These are phyloP conservation scores for Phylloporus arenicola DNA, from an alignment of 768 basidiomycete genomes.

Conservation along the genomic window DNA sequence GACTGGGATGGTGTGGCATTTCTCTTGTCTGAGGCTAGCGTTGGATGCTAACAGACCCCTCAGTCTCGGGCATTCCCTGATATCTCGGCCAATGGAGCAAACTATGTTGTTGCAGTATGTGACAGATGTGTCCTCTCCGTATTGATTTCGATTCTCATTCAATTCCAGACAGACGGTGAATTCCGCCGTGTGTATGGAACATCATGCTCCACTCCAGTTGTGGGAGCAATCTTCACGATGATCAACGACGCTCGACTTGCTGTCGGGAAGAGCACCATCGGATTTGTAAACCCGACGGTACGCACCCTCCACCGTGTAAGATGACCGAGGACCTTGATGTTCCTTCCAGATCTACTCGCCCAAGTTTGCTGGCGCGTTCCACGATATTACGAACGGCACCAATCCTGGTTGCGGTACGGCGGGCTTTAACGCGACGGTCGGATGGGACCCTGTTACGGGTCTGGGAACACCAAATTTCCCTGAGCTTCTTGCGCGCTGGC, in stretches of 20 bases:
- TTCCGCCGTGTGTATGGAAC: conserved; percentile 23
- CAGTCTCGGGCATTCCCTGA: conserved; percentile 35
- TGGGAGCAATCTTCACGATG: conserved; percentile 29
- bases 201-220: conserved; percentile 27
- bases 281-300: conserved; percentile 42
- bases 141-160: not conserved
- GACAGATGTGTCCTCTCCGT: not conserved
- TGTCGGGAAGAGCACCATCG: conserved; percentile 26
- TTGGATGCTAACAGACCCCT: conserved; percentile 22
- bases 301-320: conserved; percentile 15
- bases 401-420: conserved; percentile 27
- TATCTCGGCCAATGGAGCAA: conserved; percentile 34
- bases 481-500: conserved; percentile 19
- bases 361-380: conserved; percentile 12
- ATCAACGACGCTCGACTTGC: conserved; percentile 33
- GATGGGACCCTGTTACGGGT: conserved; percentile 47
- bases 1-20: conserved; percentile 14
- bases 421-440: conserved; percentile 19
- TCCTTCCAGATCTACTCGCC: conserved; percentile 14
- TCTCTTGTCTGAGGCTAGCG: conserved; percentile 15
- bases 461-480: conserved; percentile 44
- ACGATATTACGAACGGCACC: conserved; percentile 18
- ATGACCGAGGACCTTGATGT: not conserved
- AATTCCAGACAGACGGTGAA: conserved; percentile 16
- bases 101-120: conserved; percentile 22